phyloP scores from a whole-genome alignment of 202 grass and related monocot genomes.

The Zoysia matrella region DNA sequence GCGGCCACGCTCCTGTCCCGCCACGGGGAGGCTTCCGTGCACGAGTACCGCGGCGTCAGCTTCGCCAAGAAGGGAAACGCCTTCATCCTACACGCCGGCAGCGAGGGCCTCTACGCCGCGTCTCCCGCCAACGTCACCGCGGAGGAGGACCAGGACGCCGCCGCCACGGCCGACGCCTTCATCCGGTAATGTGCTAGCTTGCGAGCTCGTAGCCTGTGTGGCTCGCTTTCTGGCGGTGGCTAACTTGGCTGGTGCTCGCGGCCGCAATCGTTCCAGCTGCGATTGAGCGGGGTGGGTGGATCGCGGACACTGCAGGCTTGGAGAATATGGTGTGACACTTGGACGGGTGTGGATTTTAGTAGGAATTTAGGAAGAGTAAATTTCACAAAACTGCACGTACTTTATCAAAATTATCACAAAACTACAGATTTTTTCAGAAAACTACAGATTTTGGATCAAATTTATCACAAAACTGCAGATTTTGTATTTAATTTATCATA shows the following conservation, averaged over 20 bases:
- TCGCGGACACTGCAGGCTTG: slow-evolving; percentile 33
- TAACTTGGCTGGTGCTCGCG: slow-evolving; percentile 9
- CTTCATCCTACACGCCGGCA: slow-evolving; percentile 88
- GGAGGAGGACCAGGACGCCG: slow-evolving; percentile 47
- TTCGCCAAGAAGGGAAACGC: slow-evolving; percentile 89
- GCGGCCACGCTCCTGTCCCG: slow-evolving; percentile 26
- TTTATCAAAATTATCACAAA: too few species aligned
- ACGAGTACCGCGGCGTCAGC: slow-evolving; percentile 74
- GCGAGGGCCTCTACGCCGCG: slow-evolving; percentile 91
- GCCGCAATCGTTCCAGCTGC: background rate
- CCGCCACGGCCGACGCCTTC: slow-evolving; percentile 59
- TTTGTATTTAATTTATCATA: too few species aligned
- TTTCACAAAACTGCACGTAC: too few species aligned
- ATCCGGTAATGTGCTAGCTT: slow-evolving; percentile 70
- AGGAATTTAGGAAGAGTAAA: background rate
- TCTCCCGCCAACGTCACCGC: slow-evolving; percentile 53
- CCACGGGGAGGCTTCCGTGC: slow-evolving; percentile 75
- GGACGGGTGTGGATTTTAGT: background rate
- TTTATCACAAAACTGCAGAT: too few species aligned
- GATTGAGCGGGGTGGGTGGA: slow-evolving; percentile 25
- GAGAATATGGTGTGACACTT: slow-evolving; percentile 1
- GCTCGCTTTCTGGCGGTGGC: background rate
- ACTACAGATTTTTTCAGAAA: too few species aligned
- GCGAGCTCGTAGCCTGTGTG: background rate
- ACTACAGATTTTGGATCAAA: too few species aligned